These are phyloP conservation scores for Straminergon stramineum DNA, from an alignment of 225 moss, liverwort and hornwort genomes.

Conservation along the genomic window DNA sequence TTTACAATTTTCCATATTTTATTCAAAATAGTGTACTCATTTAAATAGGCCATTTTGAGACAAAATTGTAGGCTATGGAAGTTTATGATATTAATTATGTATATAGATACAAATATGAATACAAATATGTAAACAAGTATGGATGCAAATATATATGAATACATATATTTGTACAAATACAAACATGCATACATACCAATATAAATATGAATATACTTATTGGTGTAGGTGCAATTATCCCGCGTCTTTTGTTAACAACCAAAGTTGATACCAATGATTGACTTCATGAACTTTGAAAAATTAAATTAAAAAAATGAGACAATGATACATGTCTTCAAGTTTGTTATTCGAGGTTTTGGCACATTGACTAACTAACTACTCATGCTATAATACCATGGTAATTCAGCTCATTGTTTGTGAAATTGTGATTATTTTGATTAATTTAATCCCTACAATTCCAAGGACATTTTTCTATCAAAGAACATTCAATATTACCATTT, in stretches of 20 bases:
- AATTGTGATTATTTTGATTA: no score
- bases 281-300: rapidly evolving
- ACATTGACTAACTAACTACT: neutral
- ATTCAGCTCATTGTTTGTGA: neutral
- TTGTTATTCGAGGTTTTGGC: neutral
- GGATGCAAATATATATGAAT: neutral
- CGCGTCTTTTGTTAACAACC: neutral
- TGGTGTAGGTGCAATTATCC: neutral
- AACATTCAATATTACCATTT: no score
- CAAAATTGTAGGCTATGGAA: no score
- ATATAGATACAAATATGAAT: neutral
- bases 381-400: neutral
- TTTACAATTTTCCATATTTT: no score
- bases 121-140: neutral
- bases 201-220: neutral
- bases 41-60: no score
- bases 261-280: neutral
- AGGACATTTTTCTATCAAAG: no score
- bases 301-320: neutral
- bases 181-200: no score
- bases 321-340: neutral
- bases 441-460: no score
- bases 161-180: neutral
- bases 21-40: no score
- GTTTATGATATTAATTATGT: neutral